A percentile compares a stretch with the other conserved stretches of the same genome.
Conservation (phyloP, 768 basidiomycete species). For the Macrolepiota albuminosa region DNA sequence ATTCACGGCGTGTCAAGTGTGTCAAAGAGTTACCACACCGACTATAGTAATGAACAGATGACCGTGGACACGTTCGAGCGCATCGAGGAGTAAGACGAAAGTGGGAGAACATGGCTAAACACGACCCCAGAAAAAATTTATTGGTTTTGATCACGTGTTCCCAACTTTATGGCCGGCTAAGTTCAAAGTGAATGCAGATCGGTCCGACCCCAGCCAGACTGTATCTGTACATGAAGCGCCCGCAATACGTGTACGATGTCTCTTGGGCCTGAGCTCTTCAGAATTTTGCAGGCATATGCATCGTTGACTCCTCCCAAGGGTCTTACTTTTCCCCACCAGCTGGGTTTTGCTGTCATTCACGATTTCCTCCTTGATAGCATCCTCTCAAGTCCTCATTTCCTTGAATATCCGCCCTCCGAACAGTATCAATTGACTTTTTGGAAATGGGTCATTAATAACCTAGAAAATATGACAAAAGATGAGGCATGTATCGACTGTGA, state of each 20-base stretch:
- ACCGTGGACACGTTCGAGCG: conserved; percentile 25
- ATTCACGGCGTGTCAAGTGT: background rate
- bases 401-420: conserved; percentile 54
- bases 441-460: conserved; percentile 59
- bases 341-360: conserved; percentile 40
- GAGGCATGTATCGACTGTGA: conserved; percentile 38
- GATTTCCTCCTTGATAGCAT: conserved; percentile 49
- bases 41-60: conserved; percentile 15
- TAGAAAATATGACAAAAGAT: conserved; percentile 43
- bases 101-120: conserved; percentile 29
- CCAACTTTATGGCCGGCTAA: conserved; percentile 18
- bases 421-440: conserved; percentile 65
- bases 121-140: conserved; percentile 25
- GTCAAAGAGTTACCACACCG: conserved; percentile 22
- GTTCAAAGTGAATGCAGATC: too few species aligned
- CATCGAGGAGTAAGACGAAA: conserved; percentile 24
- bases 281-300: conserved; percentile 48
- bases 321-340: conserved; percentile 35
- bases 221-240: background rate
- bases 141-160: conserved; percentile 26
- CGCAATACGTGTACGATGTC: background rate
- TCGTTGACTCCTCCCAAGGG: conserved; percentile 41
- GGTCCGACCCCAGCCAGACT: too few species aligned
- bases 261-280: conserved; percentile 26
- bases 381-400: conserved; percentile 48